Evolutionary conservation across 2,329 filamentous ascomycete species (phyloP), one percentile per base, ranked within the genome.

Genomic region (Exophiala aquamarina): DNA sequence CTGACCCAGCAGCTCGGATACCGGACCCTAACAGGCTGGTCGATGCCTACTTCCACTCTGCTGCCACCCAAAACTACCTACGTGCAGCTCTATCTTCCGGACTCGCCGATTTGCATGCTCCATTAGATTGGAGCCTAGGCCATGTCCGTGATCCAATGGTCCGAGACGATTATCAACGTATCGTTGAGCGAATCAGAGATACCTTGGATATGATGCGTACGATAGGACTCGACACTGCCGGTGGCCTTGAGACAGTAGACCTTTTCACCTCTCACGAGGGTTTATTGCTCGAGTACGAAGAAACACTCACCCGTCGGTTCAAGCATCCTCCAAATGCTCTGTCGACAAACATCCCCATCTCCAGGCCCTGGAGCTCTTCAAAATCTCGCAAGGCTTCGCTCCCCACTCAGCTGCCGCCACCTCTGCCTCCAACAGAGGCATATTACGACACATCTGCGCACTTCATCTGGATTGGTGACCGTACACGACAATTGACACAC

Each of bases 381-480:
- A 52, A 52, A 34, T 31, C 37, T 47, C 60, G 56, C 52, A 63
- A 45, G 34, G 50, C 48, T 11, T 50, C 61, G 4, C 54, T 60
- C 39, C 64, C 62, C 23, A 50, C 60, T 33, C 60, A 61, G 46
- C 55, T 44, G 41, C 53, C 39, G 29, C 47, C 52, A 4, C 42
- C 52, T 5, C 4, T 52, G 31, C 34, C 41, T 56, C 63, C 33
- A 57, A 70, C 68, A 13, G 81, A 80, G 61, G 83, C 84, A 61
- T 94, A 88, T 78, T 97, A 94, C 73, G 87, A 95, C 70, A 97
- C 92, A 0, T 95, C 89, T 3, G 89, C 89, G 0, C 93, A 98
- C 66, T 97, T 98, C 74, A 79, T 98, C 66, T 98, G 93, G 93
- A 94, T 98, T 60, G 93, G 93, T 44, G 93, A 98, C 69, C 87